Evolutionary conservation across 2,329 filamentous ascomycete species (phyloP).

Genomic region (Ceratocystis diversiconidia): DNA sequence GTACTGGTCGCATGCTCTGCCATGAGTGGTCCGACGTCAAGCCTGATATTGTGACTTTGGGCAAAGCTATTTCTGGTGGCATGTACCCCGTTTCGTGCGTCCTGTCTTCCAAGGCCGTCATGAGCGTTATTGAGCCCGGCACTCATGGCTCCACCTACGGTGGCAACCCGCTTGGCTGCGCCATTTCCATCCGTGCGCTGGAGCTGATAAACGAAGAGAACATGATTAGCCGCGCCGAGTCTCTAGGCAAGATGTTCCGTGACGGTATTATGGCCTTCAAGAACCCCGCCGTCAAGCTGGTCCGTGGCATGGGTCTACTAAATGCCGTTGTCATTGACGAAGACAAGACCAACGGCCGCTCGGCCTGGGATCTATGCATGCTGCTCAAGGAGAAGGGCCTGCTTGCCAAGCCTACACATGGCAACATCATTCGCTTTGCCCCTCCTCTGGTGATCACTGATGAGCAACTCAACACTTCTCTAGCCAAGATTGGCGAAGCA

Average conservation of each 20-base stretch:
- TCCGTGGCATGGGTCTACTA: conserved; percentile 84
- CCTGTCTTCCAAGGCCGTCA: conserved; percentile 73
- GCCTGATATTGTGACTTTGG: conserved; percentile 85
- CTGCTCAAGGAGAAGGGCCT: conserved; percentile 90
- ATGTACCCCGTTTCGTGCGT: conserved; percentile 99
- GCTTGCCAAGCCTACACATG: conserved; percentile 92
- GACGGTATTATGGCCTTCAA: conserved; percentile 61
- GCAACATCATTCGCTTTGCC: conserved; percentile 97
- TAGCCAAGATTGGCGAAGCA: conserved; percentile 68
- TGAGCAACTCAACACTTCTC: conserved; percentile 61
- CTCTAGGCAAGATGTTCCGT: conserved; percentile 69
- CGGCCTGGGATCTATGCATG: conserved; percentile 93
- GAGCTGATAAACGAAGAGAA: conserved; percentile 89
- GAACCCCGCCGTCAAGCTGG: conserved; percentile 63
- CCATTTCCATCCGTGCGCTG: conserved; percentile 85
- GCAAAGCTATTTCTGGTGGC: conserved; percentile 94
- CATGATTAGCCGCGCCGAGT: conserved; percentile 69
- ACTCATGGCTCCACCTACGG: conserved; percentile 98
- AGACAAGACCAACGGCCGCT: conserved; percentile 65
- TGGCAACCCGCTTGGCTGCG: conserved; percentile 88
- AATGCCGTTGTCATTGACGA: conserved; percentile 97
- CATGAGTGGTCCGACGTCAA: conserved; percentile 90
- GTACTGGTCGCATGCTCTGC: conserved; percentile 87
- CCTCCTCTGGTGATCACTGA: conserved; percentile 91
- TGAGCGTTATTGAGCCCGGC: conserved; percentile 90